Conservation (phyloP, 139 green algal species). For the Chlamydomonas sphaeroides region DNA sequence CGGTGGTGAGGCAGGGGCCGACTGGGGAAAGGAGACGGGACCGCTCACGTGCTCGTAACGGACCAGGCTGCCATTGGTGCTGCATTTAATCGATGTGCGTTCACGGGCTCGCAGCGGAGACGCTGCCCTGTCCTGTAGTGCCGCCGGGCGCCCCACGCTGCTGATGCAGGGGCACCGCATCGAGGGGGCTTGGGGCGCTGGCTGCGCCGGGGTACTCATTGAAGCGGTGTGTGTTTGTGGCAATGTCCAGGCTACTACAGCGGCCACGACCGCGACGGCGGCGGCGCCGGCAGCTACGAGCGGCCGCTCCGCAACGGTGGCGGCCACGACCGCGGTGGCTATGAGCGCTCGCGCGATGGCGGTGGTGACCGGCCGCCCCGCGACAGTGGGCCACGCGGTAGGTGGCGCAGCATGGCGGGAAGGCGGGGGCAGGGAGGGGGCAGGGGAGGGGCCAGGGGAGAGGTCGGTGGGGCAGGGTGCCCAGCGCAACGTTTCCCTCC, state of each 20-base stretch:
- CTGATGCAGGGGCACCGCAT: background rate
- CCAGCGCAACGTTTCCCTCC: background rate
- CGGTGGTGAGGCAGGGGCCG: no score
- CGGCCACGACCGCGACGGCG: no score
- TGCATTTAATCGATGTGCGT: background rate
- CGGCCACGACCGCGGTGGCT: constrained; percentile 3
- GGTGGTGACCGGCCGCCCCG: background rate
- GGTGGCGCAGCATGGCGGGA: background rate
- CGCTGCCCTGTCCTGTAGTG: no score
- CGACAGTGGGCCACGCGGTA: background rate
- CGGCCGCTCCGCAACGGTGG: background rate
- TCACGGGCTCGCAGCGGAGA: background rate
- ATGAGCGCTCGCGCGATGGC: background rate
- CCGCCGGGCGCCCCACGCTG: background rate
- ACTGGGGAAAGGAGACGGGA: no score
- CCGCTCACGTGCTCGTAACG: no score
- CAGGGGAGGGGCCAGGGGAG: no score
- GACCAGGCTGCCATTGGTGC: no score
- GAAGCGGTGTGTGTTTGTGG: background rate
- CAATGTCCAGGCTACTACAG: no score
- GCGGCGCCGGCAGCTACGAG: background rate
- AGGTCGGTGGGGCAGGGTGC: no score
- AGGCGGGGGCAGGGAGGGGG: no score
- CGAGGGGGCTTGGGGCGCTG: background rate
- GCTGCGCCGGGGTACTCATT: no score